Conservation (phyloP, 2,329 filamentous ascomycete species). For the Colletotrichum sublineola region DNA sequence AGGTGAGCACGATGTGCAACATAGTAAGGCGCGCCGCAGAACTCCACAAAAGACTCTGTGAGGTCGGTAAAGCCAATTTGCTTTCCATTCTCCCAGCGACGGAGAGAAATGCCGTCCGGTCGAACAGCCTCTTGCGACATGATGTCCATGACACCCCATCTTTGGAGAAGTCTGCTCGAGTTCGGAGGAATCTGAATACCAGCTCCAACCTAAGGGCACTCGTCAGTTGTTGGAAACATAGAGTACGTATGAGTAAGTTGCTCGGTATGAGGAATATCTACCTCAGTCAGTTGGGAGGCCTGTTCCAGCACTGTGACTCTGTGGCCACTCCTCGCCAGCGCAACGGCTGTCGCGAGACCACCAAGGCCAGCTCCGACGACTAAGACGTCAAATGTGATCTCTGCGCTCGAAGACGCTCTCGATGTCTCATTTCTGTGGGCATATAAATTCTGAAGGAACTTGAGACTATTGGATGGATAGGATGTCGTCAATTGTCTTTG, state of each 20-base stretch:
- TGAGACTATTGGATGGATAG: constrained; percentile 39
- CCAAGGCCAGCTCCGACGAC: constrained; percentile 42
- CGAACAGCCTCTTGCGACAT: constrained; percentile 43
- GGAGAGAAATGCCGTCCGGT: constrained; percentile 44
- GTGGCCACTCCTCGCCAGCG: constrained; percentile 34
- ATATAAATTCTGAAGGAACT: constrained; percentile 18
- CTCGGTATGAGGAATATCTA: not conserved
- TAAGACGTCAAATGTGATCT: constrained; percentile 18
- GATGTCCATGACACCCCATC: constrained; percentile 45
- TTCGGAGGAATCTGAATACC: constrained; percentile 44
- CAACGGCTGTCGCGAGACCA: constrained; percentile 40
- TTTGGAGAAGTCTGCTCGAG: constrained; percentile 39
- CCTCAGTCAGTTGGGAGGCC: constrained; percentile 30
- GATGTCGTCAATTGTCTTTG: constrained; percentile 1
- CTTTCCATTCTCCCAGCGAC: constrained; percentile 47
- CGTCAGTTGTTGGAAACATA: not conserved
- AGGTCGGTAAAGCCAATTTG: constrained; percentile 44
- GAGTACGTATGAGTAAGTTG: rapidly evolving
- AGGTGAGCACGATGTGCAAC: constrained; percentile 54
- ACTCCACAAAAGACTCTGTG: constrained; percentile 45
- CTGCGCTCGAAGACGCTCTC: not conserved
- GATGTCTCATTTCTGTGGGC: not conserved
- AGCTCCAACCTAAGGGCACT: constrained; percentile 38
- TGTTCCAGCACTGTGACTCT: constrained; percentile 41
- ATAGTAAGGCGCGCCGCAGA: constrained; percentile 51